Conservation (phyloP, 441 rosid species). For the Isatis lusitanica region DNA sequence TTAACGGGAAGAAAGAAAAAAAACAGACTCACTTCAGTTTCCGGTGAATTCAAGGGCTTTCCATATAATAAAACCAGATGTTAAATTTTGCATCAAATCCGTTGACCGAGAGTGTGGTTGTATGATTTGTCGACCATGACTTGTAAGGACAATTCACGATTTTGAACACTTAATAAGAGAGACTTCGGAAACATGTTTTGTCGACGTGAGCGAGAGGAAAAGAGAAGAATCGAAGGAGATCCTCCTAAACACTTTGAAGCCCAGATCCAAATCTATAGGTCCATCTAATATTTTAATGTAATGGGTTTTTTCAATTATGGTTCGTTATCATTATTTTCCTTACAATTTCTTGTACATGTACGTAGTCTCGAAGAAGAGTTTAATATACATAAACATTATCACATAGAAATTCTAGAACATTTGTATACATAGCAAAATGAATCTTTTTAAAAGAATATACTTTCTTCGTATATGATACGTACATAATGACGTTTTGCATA, state of each 20-base stretch:
- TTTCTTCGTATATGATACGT: not conserved
- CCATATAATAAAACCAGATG: not conserved
- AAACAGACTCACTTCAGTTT: slow-evolving; percentile 8
- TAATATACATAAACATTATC: too few species aligned
- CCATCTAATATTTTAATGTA: not conserved
- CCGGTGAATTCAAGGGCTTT: not conserved
- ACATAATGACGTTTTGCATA: not conserved
- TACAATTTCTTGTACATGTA: not conserved
- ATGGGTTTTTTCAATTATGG: not conserved
- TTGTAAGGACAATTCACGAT: slow-evolving; percentile 14
- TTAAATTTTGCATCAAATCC: not conserved
- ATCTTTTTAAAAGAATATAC: not conserved
- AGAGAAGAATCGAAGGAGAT: not conserved
- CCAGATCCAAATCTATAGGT: slow-evolving; percentile 13
- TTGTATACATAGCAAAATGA: too few species aligned
- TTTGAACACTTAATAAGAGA: not conserved
- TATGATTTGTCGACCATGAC: not conserved
- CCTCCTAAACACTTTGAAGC: slow-evolving; percentile 1
- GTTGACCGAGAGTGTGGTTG: slow-evolving; percentile 12
- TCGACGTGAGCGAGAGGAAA: slow-evolving; percentile 20
- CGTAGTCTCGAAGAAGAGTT: not conserved
- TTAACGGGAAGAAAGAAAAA: not conserved
- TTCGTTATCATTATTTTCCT: not conserved
- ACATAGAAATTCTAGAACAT: too few species aligned
- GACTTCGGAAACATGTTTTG: not conserved